Conservation (phyloP, 331 rosid genomes). For the Acacia pycnantha region DNA sequence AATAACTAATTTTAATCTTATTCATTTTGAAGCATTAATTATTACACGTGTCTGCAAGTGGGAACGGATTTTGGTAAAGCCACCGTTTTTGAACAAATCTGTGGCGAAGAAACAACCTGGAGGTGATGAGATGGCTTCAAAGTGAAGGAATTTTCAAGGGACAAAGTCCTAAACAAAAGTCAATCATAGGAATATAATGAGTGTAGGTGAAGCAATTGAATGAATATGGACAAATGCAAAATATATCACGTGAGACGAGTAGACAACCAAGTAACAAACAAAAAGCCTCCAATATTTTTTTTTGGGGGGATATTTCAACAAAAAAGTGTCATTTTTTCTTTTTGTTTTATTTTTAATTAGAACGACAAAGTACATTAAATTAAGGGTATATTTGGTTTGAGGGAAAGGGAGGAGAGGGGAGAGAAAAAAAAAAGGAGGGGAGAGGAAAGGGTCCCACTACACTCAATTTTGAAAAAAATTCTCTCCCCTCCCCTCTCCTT, state of each 20-base stretch:
- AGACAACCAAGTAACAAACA: too few relatives aligned
- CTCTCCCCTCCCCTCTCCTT: too few relatives aligned
- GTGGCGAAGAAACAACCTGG: background rate
- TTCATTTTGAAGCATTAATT: too few relatives aligned
- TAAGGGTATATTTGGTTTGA: too few relatives aligned
- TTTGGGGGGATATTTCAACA: background rate
- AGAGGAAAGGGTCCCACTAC: too few relatives aligned
- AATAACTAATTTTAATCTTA: too few relatives aligned
- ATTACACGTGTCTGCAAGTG: background rate
- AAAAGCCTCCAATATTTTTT: background rate
- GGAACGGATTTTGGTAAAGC: background rate
- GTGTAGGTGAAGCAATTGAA: background rate
- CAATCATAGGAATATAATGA: background rate
- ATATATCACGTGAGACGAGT: background rate
- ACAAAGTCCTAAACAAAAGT: background rate
- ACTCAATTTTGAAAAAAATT: too few relatives aligned
- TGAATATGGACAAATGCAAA: background rate
- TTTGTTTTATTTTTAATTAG: too few relatives aligned
- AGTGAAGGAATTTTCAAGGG: background rate
- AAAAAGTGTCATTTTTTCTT: too few relatives aligned
- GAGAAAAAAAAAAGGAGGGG: too few relatives aligned
- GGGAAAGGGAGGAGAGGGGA: too few relatives aligned
- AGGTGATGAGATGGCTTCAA: background rate
- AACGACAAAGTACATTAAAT: too few relatives aligned
- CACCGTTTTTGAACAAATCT: background rate